phyloP scores from a whole-genome alignment of 1,139 yeast species.

The Kazachstania sp. region DNA sequence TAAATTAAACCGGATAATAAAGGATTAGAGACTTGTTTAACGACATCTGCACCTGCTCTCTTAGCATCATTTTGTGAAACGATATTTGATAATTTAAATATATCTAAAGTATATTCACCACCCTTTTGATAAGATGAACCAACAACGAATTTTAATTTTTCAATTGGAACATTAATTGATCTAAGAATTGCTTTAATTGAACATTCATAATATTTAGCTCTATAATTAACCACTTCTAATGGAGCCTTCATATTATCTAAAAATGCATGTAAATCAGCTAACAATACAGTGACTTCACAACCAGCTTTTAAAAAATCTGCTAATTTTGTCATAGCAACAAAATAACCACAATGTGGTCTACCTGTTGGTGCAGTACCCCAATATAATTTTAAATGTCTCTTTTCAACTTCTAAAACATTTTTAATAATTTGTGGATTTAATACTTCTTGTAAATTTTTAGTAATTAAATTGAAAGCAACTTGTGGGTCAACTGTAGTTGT shows the following conservation, averaged over 20 bases:
- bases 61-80: constrained; percentile 94
- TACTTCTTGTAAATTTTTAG: constrained; percentile 84
- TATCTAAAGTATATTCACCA: constrained; percentile 75
- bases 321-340: constrained; percentile 93
- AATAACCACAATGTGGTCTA: constrained; percentile 96
- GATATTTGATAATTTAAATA: constrained; percentile 71
- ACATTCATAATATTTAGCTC: constrained; percentile 83
- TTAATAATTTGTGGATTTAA: constrained; percentile 83
- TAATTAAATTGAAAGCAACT: constrained; percentile 69
- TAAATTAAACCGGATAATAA: constrained; percentile 87
- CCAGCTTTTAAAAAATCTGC: constrained; percentile 96
- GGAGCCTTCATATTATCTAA: constrained; percentile 98
- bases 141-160: constrained; percentile 68
- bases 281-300: constrained; percentile 80
- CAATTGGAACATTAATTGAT: constrained; percentile 87
- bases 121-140: constrained; percentile 85
- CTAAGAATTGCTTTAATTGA: constrained; percentile 75
- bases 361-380: constrained; percentile 99
- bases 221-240: constrained; percentile 76
- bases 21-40: constrained; percentile 93
- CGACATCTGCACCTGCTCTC: constrained; percentile 99
- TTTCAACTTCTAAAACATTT: constrained; percentile 68
- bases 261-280: constrained; percentile 97
- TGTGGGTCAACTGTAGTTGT: constrained; percentile 35
- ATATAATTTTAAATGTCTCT: constrained; percentile 77